Evolutionary conservation across 768 basidiomycete genomes (phyloP).

Genomic region (Boletus sp.): DNA sequence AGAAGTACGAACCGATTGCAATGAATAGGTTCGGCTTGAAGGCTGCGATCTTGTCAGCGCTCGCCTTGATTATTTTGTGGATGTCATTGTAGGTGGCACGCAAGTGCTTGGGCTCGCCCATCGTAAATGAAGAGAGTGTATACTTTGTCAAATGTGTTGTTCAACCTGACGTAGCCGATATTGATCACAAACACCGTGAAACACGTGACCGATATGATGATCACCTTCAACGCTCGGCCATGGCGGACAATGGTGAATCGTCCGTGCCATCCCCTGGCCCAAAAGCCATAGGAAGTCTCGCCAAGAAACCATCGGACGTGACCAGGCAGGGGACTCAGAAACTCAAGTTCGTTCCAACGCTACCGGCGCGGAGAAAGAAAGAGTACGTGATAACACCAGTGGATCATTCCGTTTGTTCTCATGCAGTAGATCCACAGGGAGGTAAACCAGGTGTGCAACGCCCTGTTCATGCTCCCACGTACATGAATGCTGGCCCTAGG

Average conservation of each 20-base stretch:
- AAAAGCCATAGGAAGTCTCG: conserved; percentile 76
- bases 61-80: conserved; percentile 78
- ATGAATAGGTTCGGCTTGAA: conserved; percentile 89
- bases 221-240: conserved; percentile 1
- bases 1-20: conserved; percentile 63
- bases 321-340: conserved; percentile 74
- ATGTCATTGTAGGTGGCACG: conserved; percentile 89
- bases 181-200: neutral
- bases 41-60: conserved; percentile 65
- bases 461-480: neutral
- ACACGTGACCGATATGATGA: conserved; percentile 19
- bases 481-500: conserved; percentile 37
- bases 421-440: conserved; percentile 44
- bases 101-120: conserved; percentile 54
- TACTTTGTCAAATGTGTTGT: too few relatives aligned
- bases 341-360: conserved; percentile 77
- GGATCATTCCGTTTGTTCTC: conserved; percentile 2
- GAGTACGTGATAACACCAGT: conserved; percentile 51
- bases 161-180: too few relatives aligned
- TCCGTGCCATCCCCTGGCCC: conserved; percentile 30
- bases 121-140: conserved; percentile 6
- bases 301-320: conserved; percentile 66
- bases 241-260: conserved; percentile 13
- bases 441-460: conserved; percentile 56
- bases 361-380: conserved; percentile 76